Evolutionary conservation across 2,329 filamentous ascomycete genomes (phyloP).

Genomic region (Ophiostoma fasciatum): DNA sequence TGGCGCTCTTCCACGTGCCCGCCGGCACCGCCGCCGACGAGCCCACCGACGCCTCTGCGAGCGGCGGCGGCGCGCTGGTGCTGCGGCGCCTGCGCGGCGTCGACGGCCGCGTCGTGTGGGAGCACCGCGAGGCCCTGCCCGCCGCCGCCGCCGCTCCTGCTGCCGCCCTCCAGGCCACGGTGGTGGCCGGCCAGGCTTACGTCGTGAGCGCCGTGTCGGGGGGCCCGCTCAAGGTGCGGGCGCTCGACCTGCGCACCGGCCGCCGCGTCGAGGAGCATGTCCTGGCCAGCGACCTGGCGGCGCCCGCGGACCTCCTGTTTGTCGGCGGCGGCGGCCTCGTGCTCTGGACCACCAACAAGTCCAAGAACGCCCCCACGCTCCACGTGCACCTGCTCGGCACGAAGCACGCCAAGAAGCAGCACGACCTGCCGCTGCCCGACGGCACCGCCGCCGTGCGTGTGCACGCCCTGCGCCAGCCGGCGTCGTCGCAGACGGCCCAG

Average conservation of each 20-base stretch:
- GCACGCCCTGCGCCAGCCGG: constrained; percentile 21
- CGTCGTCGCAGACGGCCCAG: constrained; percentile 36
- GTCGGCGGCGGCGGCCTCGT: constrained; percentile 62
- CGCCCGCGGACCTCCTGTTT: constrained; percentile 50
- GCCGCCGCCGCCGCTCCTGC: constrained; percentile 51
- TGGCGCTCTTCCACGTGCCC: constrained; percentile 10
- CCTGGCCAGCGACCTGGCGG: constrained; percentile 61
- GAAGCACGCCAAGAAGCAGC: constrained; percentile 27
- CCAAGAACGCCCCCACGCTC: constrained; percentile 43
- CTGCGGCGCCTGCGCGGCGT: constrained; percentile 59
- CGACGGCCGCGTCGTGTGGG: constrained; percentile 65
- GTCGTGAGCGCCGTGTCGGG: constrained; percentile 62
- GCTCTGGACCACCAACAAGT: constrained; percentile 59
- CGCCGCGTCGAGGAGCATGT: constrained; percentile 55
- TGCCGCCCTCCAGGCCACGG: constrained; percentile 60
- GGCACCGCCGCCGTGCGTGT: constrained; percentile 6
- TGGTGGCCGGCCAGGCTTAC: constrained; percentile 56
- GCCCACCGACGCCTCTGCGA: no score
- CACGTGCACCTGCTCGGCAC: constrained; percentile 57
- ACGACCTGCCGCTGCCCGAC: constrained; percentile 16
- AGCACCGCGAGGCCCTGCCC: constrained; percentile 41
- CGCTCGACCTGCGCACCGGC: constrained; percentile 59
- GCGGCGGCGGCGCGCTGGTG: constrained; percentile 30
- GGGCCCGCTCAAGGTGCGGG: constrained; percentile 59
- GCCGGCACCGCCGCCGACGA: no score